Conservation (phyloP, 2,329 filamentous ascomycete genomes). For the Fusarium sacchari region DNA sequence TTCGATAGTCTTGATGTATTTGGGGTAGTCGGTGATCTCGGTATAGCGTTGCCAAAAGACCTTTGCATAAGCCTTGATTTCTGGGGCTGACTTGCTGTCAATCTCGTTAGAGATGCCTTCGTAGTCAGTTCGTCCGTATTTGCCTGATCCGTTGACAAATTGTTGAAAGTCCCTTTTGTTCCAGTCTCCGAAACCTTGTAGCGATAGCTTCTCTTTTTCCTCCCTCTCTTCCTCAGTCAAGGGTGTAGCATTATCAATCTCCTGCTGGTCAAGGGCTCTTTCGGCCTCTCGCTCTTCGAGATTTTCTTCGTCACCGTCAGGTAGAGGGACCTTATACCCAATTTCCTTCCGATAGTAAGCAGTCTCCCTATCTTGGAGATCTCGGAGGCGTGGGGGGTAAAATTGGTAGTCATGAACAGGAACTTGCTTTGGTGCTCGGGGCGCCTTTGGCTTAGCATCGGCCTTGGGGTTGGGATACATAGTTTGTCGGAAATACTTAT, state of each 20-base stretch:
- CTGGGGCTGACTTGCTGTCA: constrained; percentile 85
- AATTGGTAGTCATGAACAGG: constrained; percentile 97
- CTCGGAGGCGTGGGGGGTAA: constrained; percentile 83
- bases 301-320: constrained; percentile 88
- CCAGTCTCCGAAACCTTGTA: constrained; percentile 92
- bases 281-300: constrained; percentile 87
- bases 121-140: constrained; percentile 88
- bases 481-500: constrained; percentile 96
- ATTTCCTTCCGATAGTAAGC: constrained; percentile 97
- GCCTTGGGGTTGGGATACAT: constrained; percentile 83
- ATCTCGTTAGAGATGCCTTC: constrained; percentile 87
- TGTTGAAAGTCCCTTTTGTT: constrained; percentile 98
- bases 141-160: constrained; percentile 94
- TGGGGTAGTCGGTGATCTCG: constrained; percentile 88
- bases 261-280: constrained; percentile 85
- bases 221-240: constrained; percentile 89
- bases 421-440: constrained; percentile 93
- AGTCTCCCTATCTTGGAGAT: constrained; percentile 95
- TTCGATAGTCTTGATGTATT: constrained; percentile 89
- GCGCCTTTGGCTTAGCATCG: constrained; percentile 92
- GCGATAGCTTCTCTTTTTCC: constrained; percentile 83
- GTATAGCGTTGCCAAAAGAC: constrained; percentile 97
- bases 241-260: constrained; percentile 91
- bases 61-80: constrained; percentile 91
- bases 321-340: constrained; percentile 90